Evolutionary conservation across 192 early-diverging fungal species (phyloP).

Genomic region (Mortierella claussenii): DNA sequence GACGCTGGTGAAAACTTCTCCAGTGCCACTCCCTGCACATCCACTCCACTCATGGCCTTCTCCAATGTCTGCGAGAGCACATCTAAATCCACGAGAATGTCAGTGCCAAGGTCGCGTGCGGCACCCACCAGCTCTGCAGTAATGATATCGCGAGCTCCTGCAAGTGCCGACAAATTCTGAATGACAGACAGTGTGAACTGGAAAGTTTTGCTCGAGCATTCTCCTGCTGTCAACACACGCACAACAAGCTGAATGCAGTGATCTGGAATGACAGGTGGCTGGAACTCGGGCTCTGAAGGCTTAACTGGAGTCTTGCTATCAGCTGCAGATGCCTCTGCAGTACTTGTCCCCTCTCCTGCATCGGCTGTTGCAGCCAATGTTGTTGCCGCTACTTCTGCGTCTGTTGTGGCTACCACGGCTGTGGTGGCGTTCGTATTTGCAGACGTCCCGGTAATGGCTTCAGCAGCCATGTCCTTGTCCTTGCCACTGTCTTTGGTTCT

Average conservation of each 20-base stretch:
- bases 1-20: slow-evolving; percentile 85
- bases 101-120: slow-evolving; percentile 72
- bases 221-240: slow-evolving; percentile 88
- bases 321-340: slow-evolving; percentile 3
- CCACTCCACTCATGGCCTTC: slow-evolving; percentile 67
- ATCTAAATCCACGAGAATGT: slow-evolving; percentile 77
- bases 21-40: slow-evolving; percentile 78
- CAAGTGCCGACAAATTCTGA: slow-evolving; percentile 81
- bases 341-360: background rate
- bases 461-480: slow-evolving; percentile 1
- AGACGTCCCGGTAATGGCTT: slow-evolving; percentile 15
- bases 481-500: slow-evolving; percentile 8
- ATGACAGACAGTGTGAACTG: slow-evolving; percentile 92
- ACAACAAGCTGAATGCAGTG: slow-evolving; percentile 85
- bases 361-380: background rate
- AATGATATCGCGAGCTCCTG: slow-evolving; percentile 80
- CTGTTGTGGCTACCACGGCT: slow-evolving; percentile 4
- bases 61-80: slow-evolving; percentile 70
- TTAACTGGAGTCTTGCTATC: slow-evolving; percentile 34
- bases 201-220: slow-evolving; percentile 95
- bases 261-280: slow-evolving; percentile 84
- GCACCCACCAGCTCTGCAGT: slow-evolving; percentile 79
- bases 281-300: slow-evolving; percentile 51
- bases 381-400: background rate
- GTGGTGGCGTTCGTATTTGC: too few species aligned